Evolutionary conservation across 2,329 filamentous ascomycete species (phyloP).

Genomic region (Dothideomycetes sp.): DNA sequence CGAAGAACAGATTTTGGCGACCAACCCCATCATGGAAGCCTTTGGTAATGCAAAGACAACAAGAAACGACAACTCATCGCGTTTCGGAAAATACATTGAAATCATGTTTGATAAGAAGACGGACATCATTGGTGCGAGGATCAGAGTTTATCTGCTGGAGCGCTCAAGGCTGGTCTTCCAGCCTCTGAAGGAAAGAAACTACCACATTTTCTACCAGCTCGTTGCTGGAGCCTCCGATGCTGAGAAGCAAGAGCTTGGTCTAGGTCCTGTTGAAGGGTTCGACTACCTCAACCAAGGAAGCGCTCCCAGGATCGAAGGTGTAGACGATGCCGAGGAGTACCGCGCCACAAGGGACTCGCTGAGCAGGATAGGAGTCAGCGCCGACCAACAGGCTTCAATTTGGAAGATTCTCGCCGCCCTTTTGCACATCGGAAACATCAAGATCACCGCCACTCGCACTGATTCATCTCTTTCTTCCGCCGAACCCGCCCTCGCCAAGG

Average conservation of each 20-base stretch:
- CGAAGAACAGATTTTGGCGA: slow-evolving; percentile 95
- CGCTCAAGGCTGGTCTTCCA: slow-evolving; percentile 95
- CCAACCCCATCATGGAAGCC: slow-evolving; percentile 99
- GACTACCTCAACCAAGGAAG: slow-evolving; percentile 95
- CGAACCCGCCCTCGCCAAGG: slow-evolving; percentile 73
- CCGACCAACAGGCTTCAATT: slow-evolving; percentile 68
- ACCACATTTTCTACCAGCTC: slow-evolving; percentile 98
- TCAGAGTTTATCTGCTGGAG: slow-evolving; percentile 89
- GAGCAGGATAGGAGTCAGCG: slow-evolving; percentile 73
- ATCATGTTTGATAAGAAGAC: slow-evolving; percentile 97
- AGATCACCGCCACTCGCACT: slow-evolving; percentile 81
- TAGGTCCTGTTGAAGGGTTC: slow-evolving; percentile 80
- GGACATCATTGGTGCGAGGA: slow-evolving; percentile 96
- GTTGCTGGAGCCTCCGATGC: slow-evolving; percentile 82
- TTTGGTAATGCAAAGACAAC: slow-evolving; percentile 99
- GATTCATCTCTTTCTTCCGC: slow-evolving; percentile 74
- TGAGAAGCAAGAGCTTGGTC: slow-evolving; percentile 68
- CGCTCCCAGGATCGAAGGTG: slow-evolving; percentile 80
- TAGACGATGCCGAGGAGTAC: slow-evolving; percentile 93
- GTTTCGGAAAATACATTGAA: slow-evolving; percentile 99
- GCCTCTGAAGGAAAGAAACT: slow-evolving; percentile 93
- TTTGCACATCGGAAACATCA: slow-evolving; percentile 90
- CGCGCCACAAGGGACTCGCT: slow-evolving; percentile 78
- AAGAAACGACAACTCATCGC: slow-evolving; percentile 95
- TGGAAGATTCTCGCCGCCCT: slow-evolving; percentile 86